These are phyloP conservation scores for Rhododendron ferrugineum DNA, from an alignment of 148 eudicot species.

Conservation along the genomic window DNA sequence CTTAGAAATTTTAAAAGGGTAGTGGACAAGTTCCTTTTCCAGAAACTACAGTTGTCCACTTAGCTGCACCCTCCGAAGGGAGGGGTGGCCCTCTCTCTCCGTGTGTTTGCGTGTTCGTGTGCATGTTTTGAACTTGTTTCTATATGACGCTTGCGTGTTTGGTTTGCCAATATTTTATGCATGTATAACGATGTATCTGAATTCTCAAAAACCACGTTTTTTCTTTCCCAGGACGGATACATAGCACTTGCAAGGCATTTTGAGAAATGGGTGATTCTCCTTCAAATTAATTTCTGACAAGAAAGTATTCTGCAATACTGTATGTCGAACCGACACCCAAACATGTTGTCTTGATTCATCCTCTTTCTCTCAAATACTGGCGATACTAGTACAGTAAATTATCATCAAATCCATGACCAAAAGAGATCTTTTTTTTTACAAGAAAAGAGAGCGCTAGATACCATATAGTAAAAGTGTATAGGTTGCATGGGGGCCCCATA, in stretches of 20 bases:
- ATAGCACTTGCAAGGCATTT: background rate
- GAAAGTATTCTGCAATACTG: background rate
- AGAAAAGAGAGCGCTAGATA: background rate
- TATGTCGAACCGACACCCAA: background rate
- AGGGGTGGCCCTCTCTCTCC: background rate
- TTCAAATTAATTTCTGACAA: background rate
- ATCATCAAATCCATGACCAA: constrained; percentile 7
- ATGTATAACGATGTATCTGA: background rate
- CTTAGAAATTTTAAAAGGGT: background rate
- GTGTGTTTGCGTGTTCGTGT: background rate
- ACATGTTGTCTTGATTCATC: background rate
- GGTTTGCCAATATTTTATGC: background rate
- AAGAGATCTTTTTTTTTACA: background rate
- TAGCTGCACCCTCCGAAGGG: background rate
- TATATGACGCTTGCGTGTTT: too few species aligned
- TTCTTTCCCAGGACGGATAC: background rate
- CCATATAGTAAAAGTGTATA: background rate
- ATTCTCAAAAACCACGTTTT: background rate
- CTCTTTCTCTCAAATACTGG: background rate
- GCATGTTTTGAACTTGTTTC: background rate
- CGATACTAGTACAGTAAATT: background rate
- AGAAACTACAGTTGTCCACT: background rate
- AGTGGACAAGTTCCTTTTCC: background rate
- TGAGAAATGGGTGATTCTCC: background rate
- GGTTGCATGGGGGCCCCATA: constrained; percentile 8